Percentiles rank a stretch among this genome's conserved stretches.
Evolutionary conservation across 345 rosid genomes (phyloP).

Genomic region (Brassica napus): Da-Ae NC_063443.1:682001-682500

Average conservation of each 20-base stretch:
- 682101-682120: not conserved
- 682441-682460: slow-evolving; percentile 22
- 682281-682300: not conserved
- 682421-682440: not conserved
- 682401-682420: not conserved
- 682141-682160: not conserved
- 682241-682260: not conserved
- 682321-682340: not conserved
- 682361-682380: not conserved
- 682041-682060: no score
- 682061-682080: no score
- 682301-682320: not conserved
- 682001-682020: no score
- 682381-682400: not conserved
- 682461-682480: slow-evolving; percentile 20
- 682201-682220: not conserved
- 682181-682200: not conserved
- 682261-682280: not conserved
- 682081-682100: not conserved
- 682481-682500: not conserved
- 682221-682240: not conserved
- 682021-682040: no score
- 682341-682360: not conserved
- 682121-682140: not conserved
- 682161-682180: not conserved